Percentiles rank a stretch among this genome's conserved stretches.
phyloP scores from a whole-genome alignment of 208 protist genomes.

The Phytomonas sp. region DNA sequence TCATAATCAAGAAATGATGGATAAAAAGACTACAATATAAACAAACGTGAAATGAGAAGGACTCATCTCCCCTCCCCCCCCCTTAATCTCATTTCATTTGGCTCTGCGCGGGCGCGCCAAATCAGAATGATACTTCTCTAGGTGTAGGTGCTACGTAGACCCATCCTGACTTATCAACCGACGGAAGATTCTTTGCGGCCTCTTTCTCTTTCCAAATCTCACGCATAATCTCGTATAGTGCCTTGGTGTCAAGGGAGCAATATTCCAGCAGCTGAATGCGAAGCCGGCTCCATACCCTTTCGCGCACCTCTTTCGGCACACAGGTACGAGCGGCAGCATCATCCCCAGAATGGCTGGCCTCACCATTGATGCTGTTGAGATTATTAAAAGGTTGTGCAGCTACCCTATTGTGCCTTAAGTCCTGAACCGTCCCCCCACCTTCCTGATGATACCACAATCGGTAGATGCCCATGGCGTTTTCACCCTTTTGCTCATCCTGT shows the following conservation, averaged over 20 bases:
- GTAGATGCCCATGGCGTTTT: constrained; percentile 85
- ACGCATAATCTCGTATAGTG: constrained; percentile 84
- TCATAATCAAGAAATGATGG: constrained; percentile 3
- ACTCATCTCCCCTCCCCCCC: neutral
- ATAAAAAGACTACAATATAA: neutral
- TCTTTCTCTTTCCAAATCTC: constrained; percentile 68
- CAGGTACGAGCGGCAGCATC: constrained; percentile 2
- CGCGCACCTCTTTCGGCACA: constrained; percentile 40
- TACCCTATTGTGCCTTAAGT: constrained; percentile 30
- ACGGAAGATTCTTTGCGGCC: constrained; percentile 21
- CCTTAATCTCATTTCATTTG: neutral
- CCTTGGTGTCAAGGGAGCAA: constrained; percentile 84
- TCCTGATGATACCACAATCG: constrained; percentile 88
- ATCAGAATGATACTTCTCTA: constrained; percentile 43
- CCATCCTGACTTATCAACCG: constrained; percentile 76
- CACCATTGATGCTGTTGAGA: neutral
- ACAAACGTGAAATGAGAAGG: neutral
- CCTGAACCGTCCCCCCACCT: constrained; percentile 66
- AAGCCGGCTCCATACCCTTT: constrained; percentile 61
- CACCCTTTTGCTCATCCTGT: constrained; percentile 67
- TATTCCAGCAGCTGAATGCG: constrained; percentile 87
- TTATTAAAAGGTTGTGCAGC: neutral
- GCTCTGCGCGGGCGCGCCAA: neutral
- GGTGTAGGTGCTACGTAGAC: constrained; percentile 51
- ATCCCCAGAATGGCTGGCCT: neutral